Conservation (phyloP, 164 flowering plant genomes). For the Stephania japonica region DNA sequence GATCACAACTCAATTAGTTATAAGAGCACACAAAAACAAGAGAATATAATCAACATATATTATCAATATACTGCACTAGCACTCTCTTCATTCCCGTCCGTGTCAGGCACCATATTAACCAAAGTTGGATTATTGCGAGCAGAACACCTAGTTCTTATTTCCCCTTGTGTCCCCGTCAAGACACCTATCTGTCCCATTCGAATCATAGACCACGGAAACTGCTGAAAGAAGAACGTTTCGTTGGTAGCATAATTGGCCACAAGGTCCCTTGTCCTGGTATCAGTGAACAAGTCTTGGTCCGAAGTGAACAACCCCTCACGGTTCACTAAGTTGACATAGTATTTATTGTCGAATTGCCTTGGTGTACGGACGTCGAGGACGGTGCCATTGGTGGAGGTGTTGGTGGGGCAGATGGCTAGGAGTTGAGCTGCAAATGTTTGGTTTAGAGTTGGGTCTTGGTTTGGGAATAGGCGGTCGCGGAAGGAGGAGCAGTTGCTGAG, state of each 20-base stretch:
- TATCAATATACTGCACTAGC: neutral
- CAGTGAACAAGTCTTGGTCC: constrained; percentile 24
- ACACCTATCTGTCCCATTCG: constrained; percentile 10
- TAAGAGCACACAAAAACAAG: no score
- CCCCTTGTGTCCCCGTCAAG: constrained; percentile 13
- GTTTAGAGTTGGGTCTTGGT: constrained; percentile 22
- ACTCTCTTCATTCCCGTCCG: constrained; percentile 1
- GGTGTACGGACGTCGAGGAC: constrained; percentile 20
- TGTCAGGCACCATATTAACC: no score
- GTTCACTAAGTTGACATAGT: constrained; percentile 21
- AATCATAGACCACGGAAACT: constrained; percentile 8
- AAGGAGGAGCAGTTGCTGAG: constrained; percentile 24
- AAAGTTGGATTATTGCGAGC: constrained; percentile 1
- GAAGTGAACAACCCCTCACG: constrained; percentile 27
- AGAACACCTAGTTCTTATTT: constrained; percentile 10
- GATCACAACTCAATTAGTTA: no score
- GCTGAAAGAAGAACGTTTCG: constrained; percentile 12
- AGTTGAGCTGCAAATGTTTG: constrained; percentile 14
- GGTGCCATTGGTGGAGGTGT: neutral
- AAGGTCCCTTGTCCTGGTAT: constrained; percentile 15
- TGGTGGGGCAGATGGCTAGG: constrained; percentile 13
- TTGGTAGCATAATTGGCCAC: constrained; percentile 18
- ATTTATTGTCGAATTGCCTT: constrained; percentile 21
- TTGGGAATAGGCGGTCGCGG: constrained; percentile 19
- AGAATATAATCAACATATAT: neutral